These are phyloP conservation scores for Thalassiosira profunda DNA, from an alignment of 108 stramenopile genomes.

Conservation along the genomic window DNA sequence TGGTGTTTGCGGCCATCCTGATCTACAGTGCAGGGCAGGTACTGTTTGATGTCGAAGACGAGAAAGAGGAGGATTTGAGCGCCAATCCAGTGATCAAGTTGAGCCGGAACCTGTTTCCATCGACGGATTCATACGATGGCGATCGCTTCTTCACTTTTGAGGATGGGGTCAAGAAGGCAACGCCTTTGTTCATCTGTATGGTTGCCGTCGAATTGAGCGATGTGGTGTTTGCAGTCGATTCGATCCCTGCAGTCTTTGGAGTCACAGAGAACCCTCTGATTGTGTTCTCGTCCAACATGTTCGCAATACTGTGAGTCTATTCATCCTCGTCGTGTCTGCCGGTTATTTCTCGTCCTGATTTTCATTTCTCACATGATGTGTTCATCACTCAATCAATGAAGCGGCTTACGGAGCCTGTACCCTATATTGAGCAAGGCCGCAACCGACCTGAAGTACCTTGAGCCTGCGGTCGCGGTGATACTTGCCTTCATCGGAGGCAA, in stretches of 20 bases:
- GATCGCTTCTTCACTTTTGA: conserved; percentile 88
- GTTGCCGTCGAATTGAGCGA: conserved; percentile 95
- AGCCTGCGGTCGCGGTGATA: conserved; percentile 92
- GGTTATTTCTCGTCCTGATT: too few species aligned
- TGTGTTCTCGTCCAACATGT: conserved; percentile 96
- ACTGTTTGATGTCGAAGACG: conserved; percentile 74
- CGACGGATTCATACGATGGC: conserved; percentile 85
- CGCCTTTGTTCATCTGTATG: conserved; percentile 95
- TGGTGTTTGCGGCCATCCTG: conserved; percentile 93
- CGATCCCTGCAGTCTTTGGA: conserved; percentile 96
- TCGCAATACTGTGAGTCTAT: conserved; percentile 97
- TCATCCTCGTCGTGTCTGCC: too few species aligned
- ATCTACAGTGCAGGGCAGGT: conserved; percentile 83
- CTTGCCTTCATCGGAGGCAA: conserved; percentile 94
- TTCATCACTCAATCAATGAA: too few species aligned
- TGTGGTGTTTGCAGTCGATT: conserved; percentile 97
- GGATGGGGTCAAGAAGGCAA: conserved; percentile 85
- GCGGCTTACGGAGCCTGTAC: conserved; percentile 95
- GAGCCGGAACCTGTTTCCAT: conserved; percentile 63
- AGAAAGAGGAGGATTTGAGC: conserved; percentile 78
- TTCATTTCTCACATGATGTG: too few species aligned
- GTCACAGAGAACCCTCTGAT: conserved; percentile 95
- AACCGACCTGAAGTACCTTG: conserved; percentile 91
- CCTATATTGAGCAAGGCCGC: conserved; percentile 93
- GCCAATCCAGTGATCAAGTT: conserved; percentile 81